Evolutionary conservation across 1,139 yeast genomes (phyloP), one percentile per base, ranked within the genome.

Genomic region (Pneumocystis jirovecii): DNA sequence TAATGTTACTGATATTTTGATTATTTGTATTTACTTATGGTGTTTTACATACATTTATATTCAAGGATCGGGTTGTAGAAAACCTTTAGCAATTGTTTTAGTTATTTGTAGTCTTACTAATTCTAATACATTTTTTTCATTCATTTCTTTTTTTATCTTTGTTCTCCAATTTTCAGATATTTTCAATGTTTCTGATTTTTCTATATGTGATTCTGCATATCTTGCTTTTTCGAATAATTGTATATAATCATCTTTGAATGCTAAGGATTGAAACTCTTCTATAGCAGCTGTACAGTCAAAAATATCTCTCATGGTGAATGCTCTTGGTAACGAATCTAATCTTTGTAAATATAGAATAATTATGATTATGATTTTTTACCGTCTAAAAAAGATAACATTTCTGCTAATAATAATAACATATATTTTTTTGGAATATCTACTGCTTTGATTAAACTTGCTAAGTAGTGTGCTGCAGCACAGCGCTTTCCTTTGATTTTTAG

Each of bases 201-300:
- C 17, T 50, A 25, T 25, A 50, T 50, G 25, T 50, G 34, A 50
- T 12, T 50, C 21, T 10, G 17, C 1, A n/a, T 29, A 50, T 25
- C 31, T 50, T 50, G 57, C 57, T 50, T 50, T 50, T 25, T 50
- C 31, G 21, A 50, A 50, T 25, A 50, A n/a, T 50, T 50, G 29
- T 25, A 50, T 50, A 7, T 29, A 50, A 29, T 50, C 57, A 12
- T 50, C 57, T 50, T 50, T 21, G n/a, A 50, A 50, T 50, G 31
- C 25, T 50, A 50, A 25, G 8, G 61, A 60, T 39, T 60, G 45
- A 3, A 60, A 60, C 29, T 60, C 61, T 31, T 60, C 61, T 10
- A 60, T 60, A 10, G 45, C 61, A 21, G 61, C 45, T 3, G 34
- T 39, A 60, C 61, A 60, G 12, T 60, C 61, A 60, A 60, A 60